Base-by-base conservation (phyloP, 2,329 filamentous ascomycete genomes). In the Fusarium chuoi region DNA sequence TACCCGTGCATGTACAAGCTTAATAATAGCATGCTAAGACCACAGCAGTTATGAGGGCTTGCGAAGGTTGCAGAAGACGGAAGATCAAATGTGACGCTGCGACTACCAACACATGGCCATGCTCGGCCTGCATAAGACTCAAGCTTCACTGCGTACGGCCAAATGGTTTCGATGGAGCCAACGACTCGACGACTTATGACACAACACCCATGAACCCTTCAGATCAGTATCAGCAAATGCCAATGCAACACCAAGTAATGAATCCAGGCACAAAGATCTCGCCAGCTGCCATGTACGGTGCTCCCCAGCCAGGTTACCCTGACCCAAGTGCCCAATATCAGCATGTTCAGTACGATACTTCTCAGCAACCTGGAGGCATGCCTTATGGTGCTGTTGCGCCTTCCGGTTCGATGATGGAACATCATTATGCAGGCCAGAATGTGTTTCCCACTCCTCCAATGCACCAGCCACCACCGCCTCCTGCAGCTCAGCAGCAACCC, bases 21-120 rank as follows among this genome's bases (percentile, higher is more conserved):
- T 20, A 20, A 20, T 24, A 45, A 49, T 30, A 46, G 24, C 48
- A 56, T 60, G 15, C 59, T 66, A 57, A 77, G 56, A 63, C 70
- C 6, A 7, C 39, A 36, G 26, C 74, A 97, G 96, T 98, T 59
- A 98, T 98, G 95, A 92, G 96, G 86, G 96, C 96, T 64, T 98
- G 96, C 83, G 96, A 98, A 84, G 96, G 96, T 69, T 98, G 96
- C 81, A 90, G 96, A 71, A 92, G 95, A 83, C 91, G 96, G 79
- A 99, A 99, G 84, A 99, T 99, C 81, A 98, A 98, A 83, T 99
- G 96, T 84, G 96, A 98, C 85, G 95, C 96, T 59, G 96, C 96
- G 26, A 98, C 96, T 20, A 98, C 95, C 45, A 98, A 98, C 82
- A 95, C 94, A 42, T 98, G 96, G 96, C 96, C 96, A 35, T 98